Conservation (phyloP, 257 asterid species). For the Solanum tarapatanum region DNA sequence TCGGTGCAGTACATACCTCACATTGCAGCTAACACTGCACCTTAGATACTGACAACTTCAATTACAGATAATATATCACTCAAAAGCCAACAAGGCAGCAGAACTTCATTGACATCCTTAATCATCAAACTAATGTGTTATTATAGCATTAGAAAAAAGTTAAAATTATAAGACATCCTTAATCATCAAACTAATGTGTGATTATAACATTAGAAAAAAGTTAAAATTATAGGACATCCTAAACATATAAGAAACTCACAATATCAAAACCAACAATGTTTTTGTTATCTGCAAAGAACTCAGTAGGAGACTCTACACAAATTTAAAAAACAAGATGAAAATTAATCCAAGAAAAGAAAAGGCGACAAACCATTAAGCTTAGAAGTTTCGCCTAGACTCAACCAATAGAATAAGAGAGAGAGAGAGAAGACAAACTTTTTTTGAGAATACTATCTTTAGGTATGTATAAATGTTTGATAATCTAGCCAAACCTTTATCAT, state of each 20-base stretch:
- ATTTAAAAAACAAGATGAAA: neutral
- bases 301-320: conserved; percentile 68
- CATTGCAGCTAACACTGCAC: too few relatives aligned
- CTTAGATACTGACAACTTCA: too few relatives aligned
- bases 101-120: too few relatives aligned
- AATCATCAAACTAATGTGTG: neutral
- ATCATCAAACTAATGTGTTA: too few relatives aligned
- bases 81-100: neutral
- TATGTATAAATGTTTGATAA: neutral
- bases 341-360: neutral
- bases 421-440: conserved; percentile 33
- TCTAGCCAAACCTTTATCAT: too few relatives aligned
- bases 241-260: conserved; percentile 28
- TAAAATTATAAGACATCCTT: neutral
- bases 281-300: conserved; percentile 86
- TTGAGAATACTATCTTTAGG: conserved; percentile 56
- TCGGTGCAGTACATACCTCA: too few relatives aligned
- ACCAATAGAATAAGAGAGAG: neutral
- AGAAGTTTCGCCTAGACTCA: neutral
- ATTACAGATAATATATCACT: neutral
- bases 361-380: neutral
- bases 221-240: neutral
- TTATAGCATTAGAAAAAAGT: too few relatives aligned
- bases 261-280: conserved; percentile 88
- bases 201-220: neutral